Percentiles rank a stretch among this genome's conserved stretches.
These are phyloP conservation scores for Neofusicoccum sp. DNA, from an alignment of 2,329 filamentous ascomycete species.

Conservation along the genomic window DNA sequence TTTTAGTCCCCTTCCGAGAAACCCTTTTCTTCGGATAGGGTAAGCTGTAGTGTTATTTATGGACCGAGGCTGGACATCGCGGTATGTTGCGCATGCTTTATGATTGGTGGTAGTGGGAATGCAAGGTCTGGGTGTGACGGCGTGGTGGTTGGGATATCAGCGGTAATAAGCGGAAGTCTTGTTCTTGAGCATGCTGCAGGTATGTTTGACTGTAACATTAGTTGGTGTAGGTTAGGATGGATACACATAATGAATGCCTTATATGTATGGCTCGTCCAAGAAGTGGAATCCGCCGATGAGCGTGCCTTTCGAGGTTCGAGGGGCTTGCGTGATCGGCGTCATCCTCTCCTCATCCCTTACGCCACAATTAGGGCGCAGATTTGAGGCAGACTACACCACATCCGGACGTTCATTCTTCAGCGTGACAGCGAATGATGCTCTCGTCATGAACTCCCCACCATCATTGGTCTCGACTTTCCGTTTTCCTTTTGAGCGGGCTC, in stretches of 20 bases:
- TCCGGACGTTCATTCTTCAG: too few species aligned
- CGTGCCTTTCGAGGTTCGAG: too few species aligned
- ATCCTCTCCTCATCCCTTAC: too few species aligned
- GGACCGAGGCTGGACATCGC: neutral
- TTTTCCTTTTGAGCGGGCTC: too few species aligned
- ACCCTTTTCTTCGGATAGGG: neutral
- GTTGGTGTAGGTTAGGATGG: slow-evolving; percentile 11
- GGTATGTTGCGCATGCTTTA: slow-evolving; percentile 6
- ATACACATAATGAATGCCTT: neutral
- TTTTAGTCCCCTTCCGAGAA: neutral
- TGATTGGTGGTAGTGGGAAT: neutral
- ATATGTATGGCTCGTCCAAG: neutral
- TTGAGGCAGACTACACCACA: too few species aligned
- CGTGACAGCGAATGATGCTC: too few species aligned
- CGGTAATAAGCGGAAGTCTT: neutral
- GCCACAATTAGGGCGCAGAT: too few species aligned
- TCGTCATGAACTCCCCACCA: too few species aligned
- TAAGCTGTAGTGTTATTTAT: neutral
- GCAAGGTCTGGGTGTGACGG: neutral
- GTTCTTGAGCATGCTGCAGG: neutral
- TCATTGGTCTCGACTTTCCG: too few species aligned
- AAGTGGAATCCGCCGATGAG: neutral
- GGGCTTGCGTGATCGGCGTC: too few species aligned
- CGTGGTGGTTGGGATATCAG: neutral
- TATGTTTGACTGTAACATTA: neutral